Evolutionary conservation across 805 yeast genomes (phyloP).

Genomic region (Candida caryicola): DNA sequence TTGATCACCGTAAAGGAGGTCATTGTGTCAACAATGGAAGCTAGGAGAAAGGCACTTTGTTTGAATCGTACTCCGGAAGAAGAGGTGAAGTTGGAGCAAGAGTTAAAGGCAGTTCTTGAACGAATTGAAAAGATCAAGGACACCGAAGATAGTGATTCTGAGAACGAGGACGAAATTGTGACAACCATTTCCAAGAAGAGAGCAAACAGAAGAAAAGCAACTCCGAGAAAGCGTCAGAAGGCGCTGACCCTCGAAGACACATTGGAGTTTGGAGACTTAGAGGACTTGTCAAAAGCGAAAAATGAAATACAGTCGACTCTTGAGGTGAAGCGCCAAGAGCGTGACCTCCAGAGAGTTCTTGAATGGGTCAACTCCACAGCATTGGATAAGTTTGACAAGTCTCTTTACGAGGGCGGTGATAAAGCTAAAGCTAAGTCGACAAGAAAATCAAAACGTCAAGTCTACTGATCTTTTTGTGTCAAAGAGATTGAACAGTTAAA

Average conservation of each 20-base stretch:
- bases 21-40: slow-evolving; percentile 51
- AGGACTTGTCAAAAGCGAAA: slow-evolving; percentile 23
- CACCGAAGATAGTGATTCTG: slow-evolving; percentile 30
- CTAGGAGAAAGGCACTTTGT: slow-evolving; percentile 56
- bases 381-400: slow-evolving; percentile 46
- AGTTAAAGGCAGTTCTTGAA: slow-evolving; percentile 33
- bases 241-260: slow-evolving; percentile 27
- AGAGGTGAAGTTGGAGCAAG: slow-evolving; percentile 39
- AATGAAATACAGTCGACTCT: slow-evolving; percentile 30
- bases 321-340: slow-evolving; percentile 32
- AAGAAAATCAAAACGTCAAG: too few relatives aligned
- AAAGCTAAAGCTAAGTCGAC: slow-evolving; percentile 20
- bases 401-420: slow-evolving; percentile 57
- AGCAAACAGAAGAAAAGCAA: slow-evolving; percentile 23
- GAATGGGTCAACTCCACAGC: slow-evolving; percentile 67
- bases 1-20: slow-evolving; percentile 50
- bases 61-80: slow-evolving; percentile 40
- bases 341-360: slow-evolving; percentile 45
- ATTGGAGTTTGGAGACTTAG: slow-evolving; percentile 24
- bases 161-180: slow-evolving; percentile 21
- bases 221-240: slow-evolving; percentile 37
- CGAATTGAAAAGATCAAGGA: slow-evolving; percentile 16
- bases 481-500: too few relatives aligned
- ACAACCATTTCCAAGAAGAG: slow-evolving; percentile 20
- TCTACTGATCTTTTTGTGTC: too few relatives aligned